Percentiles rank a stretch among this genome's conserved stretches.
These are phyloP conservation scores for Monosporascus sp. DNA, from an alignment of 2,329 filamentous ascomycete genomes.

Conservation along the genomic window DNA sequence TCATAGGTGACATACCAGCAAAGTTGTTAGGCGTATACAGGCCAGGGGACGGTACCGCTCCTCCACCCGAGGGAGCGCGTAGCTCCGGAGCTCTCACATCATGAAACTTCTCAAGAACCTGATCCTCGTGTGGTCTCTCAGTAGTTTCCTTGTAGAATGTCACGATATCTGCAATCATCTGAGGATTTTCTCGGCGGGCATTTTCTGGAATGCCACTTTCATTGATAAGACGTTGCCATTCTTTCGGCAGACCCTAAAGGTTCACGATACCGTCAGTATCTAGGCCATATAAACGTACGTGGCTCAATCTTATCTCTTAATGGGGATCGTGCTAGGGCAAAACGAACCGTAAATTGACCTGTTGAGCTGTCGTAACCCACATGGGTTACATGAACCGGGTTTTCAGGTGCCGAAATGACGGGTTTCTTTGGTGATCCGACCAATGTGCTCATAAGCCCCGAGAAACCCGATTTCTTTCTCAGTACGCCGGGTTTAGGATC, in stretches of 20 bases:
- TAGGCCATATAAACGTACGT: constrained; percentile 1
- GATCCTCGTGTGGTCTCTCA: constrained; percentile 73
- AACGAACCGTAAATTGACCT: constrained; percentile 86
- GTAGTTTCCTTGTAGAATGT: constrained; percentile 96
- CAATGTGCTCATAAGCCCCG: constrained; percentile 77
- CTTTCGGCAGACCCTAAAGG: constrained; percentile 79
- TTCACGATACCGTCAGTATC: constrained; percentile 5
- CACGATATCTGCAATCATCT: constrained; percentile 92
- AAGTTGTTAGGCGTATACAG: constrained; percentile 48
- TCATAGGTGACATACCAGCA: constrained; percentile 55
- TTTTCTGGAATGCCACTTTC: constrained; percentile 95
- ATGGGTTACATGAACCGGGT: constrained; percentile 95
- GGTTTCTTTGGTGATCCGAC: constrained; percentile 84
- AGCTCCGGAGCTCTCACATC: constrained; percentile 63
- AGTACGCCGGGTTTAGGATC: constrained; percentile 55
- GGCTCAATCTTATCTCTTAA: constrained; percentile 1
- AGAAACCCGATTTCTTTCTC: constrained; percentile 84
- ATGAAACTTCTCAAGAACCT: constrained; percentile 94
- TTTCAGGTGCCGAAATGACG: constrained; percentile 94
- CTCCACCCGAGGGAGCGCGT: constrained; percentile 37
- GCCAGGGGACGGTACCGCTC: constrained; percentile 44
- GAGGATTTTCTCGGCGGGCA: constrained; percentile 91
- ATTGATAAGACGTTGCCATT: constrained; percentile 94
- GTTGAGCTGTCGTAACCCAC: constrained; percentile 96
- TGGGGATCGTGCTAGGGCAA: constrained; percentile 4